Base-by-base conservation (phyloP, 176 grass and related monocot species). In the Secale cereale region DNA sequence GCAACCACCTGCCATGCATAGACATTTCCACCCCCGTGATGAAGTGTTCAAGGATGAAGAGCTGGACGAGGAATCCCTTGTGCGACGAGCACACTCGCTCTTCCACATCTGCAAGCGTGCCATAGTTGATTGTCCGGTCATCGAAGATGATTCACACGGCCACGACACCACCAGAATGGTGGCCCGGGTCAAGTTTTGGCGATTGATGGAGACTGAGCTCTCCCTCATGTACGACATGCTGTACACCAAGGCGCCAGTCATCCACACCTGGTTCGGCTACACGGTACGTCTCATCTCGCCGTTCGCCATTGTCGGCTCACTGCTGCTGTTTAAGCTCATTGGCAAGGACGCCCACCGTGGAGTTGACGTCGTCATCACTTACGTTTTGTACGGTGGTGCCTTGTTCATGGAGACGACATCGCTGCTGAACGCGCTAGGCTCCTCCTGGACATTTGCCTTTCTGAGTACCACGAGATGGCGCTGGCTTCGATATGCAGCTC, bases 221-320 rank as follows among this genome's bases (percentile, higher is more conserved):
- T 62, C 60, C 60, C 60, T 62, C 1, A 62, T 62, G 60, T 62
- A 62, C 26, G 60, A 62, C 60, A 62, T 62, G 23, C 4, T 62
- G 3, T 28, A 62, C 25, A 62, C 60, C 23, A 62, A 62, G 60
- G 60, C 23, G 0, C 0, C 60, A 1, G 60, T 62, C 10, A 62
- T 62, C 60, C 25, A 27, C 60, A 62, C 60, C 60, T 62, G 60
- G 10, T 28, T 28, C 54, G 19, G 59, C 54, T 19, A 35, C 79
- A 7, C 27, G 84, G 25, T 50, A 79, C 15, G 27, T 87, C 8
- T 80, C 86, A 27, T 90, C 86, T 62, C 60, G 4, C 60, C 60
- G 11, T 0, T 74, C 7, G 15, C 8, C 41, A 16, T 16, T 59
- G 64, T 13, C 4, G 10, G 11, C 25, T 62, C 60, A 13, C 60